Percentiles rank a stretch among this genome's conserved stretches.
phyloP scores from a whole-genome alignment of 1,284 basidiomycete genomes.

The Tylopilus orsonianus region DNA sequence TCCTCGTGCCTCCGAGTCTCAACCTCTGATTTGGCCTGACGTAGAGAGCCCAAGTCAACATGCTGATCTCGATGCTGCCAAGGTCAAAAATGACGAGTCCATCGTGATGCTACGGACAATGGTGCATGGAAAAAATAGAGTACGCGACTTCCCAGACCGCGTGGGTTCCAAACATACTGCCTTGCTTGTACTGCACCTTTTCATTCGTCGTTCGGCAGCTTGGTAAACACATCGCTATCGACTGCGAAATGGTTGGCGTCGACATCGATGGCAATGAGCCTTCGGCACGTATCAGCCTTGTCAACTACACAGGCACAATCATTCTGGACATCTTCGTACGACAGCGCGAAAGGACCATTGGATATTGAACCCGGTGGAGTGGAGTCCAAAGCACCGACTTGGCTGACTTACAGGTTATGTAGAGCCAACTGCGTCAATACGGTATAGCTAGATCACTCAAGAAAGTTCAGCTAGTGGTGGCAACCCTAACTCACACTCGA shows the following conservation, averaged over 20 bases:
- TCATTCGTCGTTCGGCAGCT: constrained; percentile 42
- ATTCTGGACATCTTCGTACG: constrained; percentile 86
- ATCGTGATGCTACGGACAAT: constrained; percentile 47
- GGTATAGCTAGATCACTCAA: constrained; percentile 72
- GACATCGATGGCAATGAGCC: constrained; percentile 80
- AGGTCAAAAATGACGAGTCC: constrained; percentile 48
- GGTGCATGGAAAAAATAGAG: constrained; percentile 49
- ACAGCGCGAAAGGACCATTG: constrained; percentile 87
- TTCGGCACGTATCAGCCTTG: constrained; percentile 89
- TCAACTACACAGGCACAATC: constrained; percentile 86
- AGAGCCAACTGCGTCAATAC: not conserved
- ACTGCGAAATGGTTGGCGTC: constrained; percentile 98
- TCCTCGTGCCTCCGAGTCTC: not conserved
- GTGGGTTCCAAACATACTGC: constrained; percentile 37
- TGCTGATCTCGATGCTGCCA: constrained; percentile 26
- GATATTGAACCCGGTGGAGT: constrained; percentile 92
- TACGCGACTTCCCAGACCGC: constrained; percentile 42
- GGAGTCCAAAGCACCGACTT: constrained; percentile 84
- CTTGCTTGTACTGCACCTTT: constrained; percentile 2
- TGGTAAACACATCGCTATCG: constrained; percentile 81
- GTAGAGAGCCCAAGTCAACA: constrained; percentile 9
- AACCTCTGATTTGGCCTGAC: not conserved
- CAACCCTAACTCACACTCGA: constrained; percentile 46
- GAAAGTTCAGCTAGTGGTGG: constrained; percentile 80
- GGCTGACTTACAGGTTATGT: constrained; percentile 46